phyloP scores from a whole-genome alignment of 169 alveolate species.

The Theileria orientalis region DNA sequence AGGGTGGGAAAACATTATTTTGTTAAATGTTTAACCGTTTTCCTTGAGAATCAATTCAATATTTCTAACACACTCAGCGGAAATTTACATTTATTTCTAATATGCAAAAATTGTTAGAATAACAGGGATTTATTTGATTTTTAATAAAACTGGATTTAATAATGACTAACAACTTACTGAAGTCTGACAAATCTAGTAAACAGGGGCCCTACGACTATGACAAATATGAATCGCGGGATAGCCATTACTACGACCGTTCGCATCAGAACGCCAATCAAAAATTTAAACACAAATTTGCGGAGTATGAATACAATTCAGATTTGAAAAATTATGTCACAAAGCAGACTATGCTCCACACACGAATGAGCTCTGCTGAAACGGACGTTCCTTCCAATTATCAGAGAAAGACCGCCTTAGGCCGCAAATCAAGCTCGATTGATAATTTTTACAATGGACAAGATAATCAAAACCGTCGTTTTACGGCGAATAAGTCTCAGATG shows the following conservation, averaged over 20 bases:
- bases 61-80: too few relatives aligned
- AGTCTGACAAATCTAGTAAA: constrained; percentile 5
- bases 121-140: too few relatives aligned
- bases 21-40: too few relatives aligned
- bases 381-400: constrained; percentile 52
- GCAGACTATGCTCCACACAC: constrained; percentile 7
- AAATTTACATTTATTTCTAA: too few relatives aligned
- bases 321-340: constrained; percentile 17
- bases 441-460: not conserved
- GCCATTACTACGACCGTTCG: not conserved
- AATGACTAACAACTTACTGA: too few relatives aligned
- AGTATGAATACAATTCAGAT: not conserved
- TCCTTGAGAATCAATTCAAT: too few relatives aligned
- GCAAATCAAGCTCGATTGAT: not conserved
- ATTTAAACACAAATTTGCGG: constrained; percentile 6
- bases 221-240: constrained; percentile 3
- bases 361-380: constrained; percentile 55
- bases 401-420: constrained; percentile 18
- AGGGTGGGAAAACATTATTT: too few relatives aligned
- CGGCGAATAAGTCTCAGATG: too few relatives aligned
- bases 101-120: too few relatives aligned
- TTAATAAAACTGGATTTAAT: too few relatives aligned
- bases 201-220: not conserved
- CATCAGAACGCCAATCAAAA: not conserved
- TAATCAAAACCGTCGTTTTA: too few relatives aligned